Conservation (phyloP, 805 yeast genomes). For the Peterozyma toletana region DNA sequence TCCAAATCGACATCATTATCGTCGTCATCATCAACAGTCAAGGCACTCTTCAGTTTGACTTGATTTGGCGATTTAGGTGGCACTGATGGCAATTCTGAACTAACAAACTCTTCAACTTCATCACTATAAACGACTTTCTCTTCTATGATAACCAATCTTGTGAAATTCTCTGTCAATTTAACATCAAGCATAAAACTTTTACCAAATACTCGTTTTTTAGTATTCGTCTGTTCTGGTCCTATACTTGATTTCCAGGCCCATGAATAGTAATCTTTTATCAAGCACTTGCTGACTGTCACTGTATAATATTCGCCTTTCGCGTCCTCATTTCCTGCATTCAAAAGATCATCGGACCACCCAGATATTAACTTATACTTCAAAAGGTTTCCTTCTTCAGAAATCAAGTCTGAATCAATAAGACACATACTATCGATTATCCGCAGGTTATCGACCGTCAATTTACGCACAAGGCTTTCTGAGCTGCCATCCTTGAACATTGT, state of each 20-base stretch:
- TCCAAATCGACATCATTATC: constrained; percentile 1
- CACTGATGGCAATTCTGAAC: constrained; percentile 5
- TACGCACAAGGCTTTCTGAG: constrained; percentile 45
- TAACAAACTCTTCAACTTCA: background rate
- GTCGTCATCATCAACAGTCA: constrained; percentile 3
- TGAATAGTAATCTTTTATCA: constrained; percentile 80
- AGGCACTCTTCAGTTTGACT: too few relatives aligned
- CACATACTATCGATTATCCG: constrained; percentile 40
- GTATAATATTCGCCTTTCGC: constrained; percentile 24
- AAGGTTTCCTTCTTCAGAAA: constrained; percentile 32
- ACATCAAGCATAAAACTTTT: constrained; percentile 78
- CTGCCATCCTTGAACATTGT: constrained; percentile 53
- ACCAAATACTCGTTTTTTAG: constrained; percentile 66
- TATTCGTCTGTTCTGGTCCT: constrained; percentile 63
- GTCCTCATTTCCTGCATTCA: constrained; percentile 13
- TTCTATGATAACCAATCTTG: constrained; percentile 72
- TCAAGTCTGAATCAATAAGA: constrained; percentile 24
- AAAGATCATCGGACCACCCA: constrained; percentile 25
- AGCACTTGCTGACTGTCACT: constrained; percentile 49
- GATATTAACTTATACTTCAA: constrained; percentile 20
- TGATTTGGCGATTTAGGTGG: background rate
- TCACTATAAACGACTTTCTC: constrained; percentile 24
- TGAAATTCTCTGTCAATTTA: constrained; percentile 65
- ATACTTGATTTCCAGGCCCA: constrained; percentile 87
- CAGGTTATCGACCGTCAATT: constrained; percentile 68